These are phyloP conservation scores for Aspergillus thermomutatus DNA, from an alignment of 2,329 filamentous ascomycete genomes.

Conservation along the genomic window DNA sequence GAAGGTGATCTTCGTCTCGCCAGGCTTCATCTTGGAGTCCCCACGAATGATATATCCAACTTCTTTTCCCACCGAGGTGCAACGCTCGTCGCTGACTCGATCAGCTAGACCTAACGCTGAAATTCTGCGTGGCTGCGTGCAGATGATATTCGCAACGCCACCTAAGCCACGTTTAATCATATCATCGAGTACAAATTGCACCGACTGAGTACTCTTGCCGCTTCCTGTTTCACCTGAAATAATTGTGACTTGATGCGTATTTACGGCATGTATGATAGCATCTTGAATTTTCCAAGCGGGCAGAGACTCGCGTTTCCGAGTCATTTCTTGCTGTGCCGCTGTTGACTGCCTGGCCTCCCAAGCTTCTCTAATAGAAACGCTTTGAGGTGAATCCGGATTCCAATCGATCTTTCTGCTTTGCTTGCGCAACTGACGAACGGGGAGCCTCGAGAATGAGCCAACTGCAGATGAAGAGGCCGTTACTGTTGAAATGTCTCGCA, in stretches of 20 bases:
- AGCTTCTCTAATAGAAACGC: conserved; percentile 56
- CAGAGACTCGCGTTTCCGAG: conserved; percentile 66
- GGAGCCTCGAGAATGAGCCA: conserved; percentile 19
- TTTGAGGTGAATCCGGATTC: conserved; percentile 56
- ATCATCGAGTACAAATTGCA: conserved; percentile 93
- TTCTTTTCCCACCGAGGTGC: conserved; percentile 75
- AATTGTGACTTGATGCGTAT: conserved; percentile 81
- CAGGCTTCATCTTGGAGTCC: conserved; percentile 70
- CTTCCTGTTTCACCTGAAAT: conserved; percentile 96
- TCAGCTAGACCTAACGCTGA: conserved; percentile 92
- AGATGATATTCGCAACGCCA: conserved; percentile 80
- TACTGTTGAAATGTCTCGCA: conserved; percentile 80
- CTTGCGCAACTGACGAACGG: conserved; percentile 27
- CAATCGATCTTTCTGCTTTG: conserved; percentile 62
- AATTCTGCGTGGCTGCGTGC: conserved; percentile 91
- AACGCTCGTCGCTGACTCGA: conserved; percentile 88
- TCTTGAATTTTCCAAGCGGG: conserved; percentile 86
- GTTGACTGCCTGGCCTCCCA: conserved; percentile 68
- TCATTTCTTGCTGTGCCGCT: conserved; percentile 69
- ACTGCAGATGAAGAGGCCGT: conserved; percentile 49
- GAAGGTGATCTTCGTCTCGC: conserved; percentile 84
- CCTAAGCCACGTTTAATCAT: conserved; percentile 75
- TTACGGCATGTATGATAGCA: conserved; percentile 71
- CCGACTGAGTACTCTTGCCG: conserved; percentile 93
- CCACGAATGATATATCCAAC: conserved; percentile 90